Conservation (phyloP, 768 basidiomycete species). For the Lentinula boryana region DNA sequence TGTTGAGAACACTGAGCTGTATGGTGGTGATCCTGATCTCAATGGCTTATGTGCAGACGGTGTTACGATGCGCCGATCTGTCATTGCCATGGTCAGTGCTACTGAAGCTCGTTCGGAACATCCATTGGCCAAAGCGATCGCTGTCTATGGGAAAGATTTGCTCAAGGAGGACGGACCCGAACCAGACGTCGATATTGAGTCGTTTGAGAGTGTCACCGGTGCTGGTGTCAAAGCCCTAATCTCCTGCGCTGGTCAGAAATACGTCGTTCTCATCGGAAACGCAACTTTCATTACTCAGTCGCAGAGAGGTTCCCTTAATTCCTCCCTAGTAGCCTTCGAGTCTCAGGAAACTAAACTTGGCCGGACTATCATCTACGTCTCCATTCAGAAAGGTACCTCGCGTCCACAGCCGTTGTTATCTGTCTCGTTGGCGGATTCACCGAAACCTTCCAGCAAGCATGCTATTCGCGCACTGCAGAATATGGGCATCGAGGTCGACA, state of each 20-base stretch:
- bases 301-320: conserved; percentile 47
- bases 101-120: conserved; percentile 94
- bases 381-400: conserved; percentile 41
- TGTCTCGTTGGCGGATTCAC: conserved; percentile 80
- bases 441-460: conserved; percentile 78
- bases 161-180: conserved; percentile 40
- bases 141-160: conserved; percentile 68
- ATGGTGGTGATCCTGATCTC: conserved; percentile 36
- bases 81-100: conserved; percentile 78
- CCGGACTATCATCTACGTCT: conserved; percentile 84
- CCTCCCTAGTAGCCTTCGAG: conserved; percentile 59
- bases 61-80: conserved; percentile 45
- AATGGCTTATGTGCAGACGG: conserved; percentile 57
- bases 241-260: conserved; percentile 41
- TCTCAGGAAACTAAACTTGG: conserved; percentile 63
- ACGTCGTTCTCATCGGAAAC: conserved; percentile 71
- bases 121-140: conserved; percentile 91
- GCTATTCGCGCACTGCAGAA: conserved; percentile 74
- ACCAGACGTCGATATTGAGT: conserved; percentile 52
- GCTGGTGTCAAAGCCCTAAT: conserved; percentile 78
- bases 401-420: conserved; percentile 63
- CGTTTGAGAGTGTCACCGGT: conserved; percentile 87
- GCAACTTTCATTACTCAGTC: conserved; percentile 61
- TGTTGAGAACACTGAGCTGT: conserved; percentile 27
- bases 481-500: conserved; percentile 90